These are phyloP conservation scores for Craterostigma plantagineum DNA, from an alignment of 257 asterid genomes.

Conservation along the genomic window DNA sequence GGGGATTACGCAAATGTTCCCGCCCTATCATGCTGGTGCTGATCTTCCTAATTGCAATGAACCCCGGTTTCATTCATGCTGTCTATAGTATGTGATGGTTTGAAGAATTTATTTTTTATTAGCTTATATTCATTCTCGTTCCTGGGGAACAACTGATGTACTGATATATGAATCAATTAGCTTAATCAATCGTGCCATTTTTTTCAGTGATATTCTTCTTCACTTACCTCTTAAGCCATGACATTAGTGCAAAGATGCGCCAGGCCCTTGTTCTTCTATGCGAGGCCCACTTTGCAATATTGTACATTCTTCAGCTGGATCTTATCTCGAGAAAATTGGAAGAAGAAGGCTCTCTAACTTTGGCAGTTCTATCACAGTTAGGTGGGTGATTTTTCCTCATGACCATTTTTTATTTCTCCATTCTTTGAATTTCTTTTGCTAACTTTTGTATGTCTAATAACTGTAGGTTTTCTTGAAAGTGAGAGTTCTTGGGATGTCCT, in stretches of 20 bases:
- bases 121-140: background rate
- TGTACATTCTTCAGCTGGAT: conserved; percentile 85
- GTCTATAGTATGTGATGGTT: conserved; percentile 55
- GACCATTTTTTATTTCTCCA: background rate
- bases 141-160: background rate
- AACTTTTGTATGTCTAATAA: conserved; percentile 13
- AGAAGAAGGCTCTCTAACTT: conserved; percentile 45
- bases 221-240: conserved; percentile 68
- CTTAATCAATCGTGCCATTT: conserved; percentile 1
- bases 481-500: conserved; percentile 71
- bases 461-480: conserved; percentile 68
- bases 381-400: conserved; percentile 29
- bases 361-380: conserved; percentile 59
- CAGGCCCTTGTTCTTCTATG: conserved; percentile 78
- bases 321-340: conserved; percentile 56
- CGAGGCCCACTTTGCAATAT: conserved; percentile 75
- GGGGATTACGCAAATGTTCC: conserved; percentile 96
- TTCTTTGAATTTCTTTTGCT: conserved; percentile 5
- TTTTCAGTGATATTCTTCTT: conserved; percentile 91
- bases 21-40: conserved; percentile 76
- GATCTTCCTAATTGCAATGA: conserved; percentile 80
- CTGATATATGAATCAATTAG: too few relatives aligned
- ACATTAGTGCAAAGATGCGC: conserved; percentile 56
- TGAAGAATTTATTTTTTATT: conserved; percentile 1
- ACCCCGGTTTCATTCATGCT: conserved; percentile 92